phyloP scores from a whole-genome alignment of 768 basidiomycete species.

The Boletus sp. region DNA sequence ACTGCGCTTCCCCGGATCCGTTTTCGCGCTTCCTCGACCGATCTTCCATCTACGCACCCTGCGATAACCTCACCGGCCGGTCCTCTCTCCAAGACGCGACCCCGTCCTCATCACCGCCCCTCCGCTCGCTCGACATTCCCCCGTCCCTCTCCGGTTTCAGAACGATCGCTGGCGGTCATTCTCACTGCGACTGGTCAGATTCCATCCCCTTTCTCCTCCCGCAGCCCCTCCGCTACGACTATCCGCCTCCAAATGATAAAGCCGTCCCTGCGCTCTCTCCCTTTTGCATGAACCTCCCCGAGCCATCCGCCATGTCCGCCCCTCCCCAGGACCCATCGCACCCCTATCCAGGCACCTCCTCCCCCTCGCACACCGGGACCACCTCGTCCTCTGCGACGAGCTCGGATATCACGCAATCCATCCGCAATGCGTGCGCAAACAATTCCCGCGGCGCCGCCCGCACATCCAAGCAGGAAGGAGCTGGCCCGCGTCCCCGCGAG shows the following conservation, averaged over 20 bases:
- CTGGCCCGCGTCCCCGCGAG: slow-evolving; percentile 44
- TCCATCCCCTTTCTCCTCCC: slow-evolving; percentile 12
- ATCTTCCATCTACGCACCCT: slow-evolving; percentile 24
- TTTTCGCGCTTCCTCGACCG: slow-evolving; percentile 30
- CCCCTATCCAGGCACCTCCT: background rate
- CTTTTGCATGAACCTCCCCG: background rate
- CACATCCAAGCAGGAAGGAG: slow-evolving; percentile 31
- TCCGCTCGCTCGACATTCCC: slow-evolving; percentile 21
- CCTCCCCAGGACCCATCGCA: slow-evolving; percentile 1
- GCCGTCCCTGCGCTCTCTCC: background rate
- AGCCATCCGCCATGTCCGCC: background rate
- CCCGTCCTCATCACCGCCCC: background rate
- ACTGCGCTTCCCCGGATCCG: slow-evolving; percentile 20
- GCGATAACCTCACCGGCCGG: no score
- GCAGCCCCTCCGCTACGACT: slow-evolving; percentile 19
- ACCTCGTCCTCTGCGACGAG: slow-evolving; percentile 11
- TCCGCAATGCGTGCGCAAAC: slow-evolving; percentile 31
- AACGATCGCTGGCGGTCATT: slow-evolving; percentile 20
- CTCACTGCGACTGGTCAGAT: slow-evolving; percentile 27
- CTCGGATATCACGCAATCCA: slow-evolving; percentile 33
- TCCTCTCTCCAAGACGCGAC: background rate
- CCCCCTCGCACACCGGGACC: background rate
- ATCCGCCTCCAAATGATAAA: slow-evolving; percentile 11
- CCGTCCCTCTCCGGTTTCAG: slow-evolving; percentile 21
- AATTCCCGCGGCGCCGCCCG: slow-evolving; percentile 22